Evolutionary conservation across 495 filamentous ascomycete species (phyloP).

Genomic region (Podospora australis): DNA sequence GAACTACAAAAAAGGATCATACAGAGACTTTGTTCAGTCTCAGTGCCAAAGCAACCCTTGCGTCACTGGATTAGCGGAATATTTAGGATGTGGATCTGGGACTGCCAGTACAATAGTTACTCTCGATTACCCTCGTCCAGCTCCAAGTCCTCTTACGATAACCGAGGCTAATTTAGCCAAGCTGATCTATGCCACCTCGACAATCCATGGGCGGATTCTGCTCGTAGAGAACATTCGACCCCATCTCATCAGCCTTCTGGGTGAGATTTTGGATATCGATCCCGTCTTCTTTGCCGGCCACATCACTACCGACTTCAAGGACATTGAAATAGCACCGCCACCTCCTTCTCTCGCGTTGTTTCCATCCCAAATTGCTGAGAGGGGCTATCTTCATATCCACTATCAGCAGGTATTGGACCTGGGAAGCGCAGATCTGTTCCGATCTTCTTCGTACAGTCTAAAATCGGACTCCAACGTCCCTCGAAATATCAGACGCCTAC

Average conservation of each 20-base stretch:
- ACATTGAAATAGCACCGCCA: constrained; percentile 4
- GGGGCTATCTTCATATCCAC: constrained; percentile 8
- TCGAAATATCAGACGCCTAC: constrained; percentile 7
- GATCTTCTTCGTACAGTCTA: constrained; percentile 5
- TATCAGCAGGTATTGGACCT: constrained; percentile 10
- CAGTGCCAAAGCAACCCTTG: constrained; percentile 7
- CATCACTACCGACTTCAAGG: constrained; percentile 7
- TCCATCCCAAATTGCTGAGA: constrained; percentile 11
- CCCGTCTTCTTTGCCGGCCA: constrained; percentile 9
- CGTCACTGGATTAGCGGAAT: constrained; percentile 3
- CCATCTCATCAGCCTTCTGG: constrained; percentile 5
- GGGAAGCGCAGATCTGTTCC: constrained; percentile 3
- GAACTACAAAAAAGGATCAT: constrained; percentile 3
- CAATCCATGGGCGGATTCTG: constrained; percentile 7
- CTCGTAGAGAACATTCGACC: constrained; percentile 9
- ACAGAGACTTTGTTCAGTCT: constrained; percentile 3
- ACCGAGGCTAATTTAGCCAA: constrained; percentile 2
- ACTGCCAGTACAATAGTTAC: constrained; percentile 6
- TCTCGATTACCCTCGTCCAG: constrained; percentile 5
- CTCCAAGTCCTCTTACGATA: constrained; percentile 1
- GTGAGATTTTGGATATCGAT: constrained; percentile 3
- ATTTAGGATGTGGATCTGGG: constrained; percentile 2
- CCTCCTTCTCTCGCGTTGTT: constrained; percentile 8
- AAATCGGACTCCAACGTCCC: constrained; percentile 7
- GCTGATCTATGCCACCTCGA: constrained; percentile 5